Evolutionary conservation across 2,329 filamentous ascomycete species (phyloP).

Genomic region (Aspergillus neotritici): DNA sequence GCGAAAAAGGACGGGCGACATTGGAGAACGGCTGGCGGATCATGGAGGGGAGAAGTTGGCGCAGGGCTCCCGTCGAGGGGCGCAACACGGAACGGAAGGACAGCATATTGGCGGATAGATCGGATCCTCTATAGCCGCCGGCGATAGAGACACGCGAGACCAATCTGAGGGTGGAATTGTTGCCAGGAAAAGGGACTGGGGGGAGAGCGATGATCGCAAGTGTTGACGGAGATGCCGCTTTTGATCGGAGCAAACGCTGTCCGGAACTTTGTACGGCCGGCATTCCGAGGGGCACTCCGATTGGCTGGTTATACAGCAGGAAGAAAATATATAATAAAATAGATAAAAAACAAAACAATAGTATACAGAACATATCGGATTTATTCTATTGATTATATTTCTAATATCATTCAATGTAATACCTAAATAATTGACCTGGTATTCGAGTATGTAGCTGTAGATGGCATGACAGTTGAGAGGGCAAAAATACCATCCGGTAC

Average conservation of each 20-base stretch:
- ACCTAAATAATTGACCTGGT: no score
- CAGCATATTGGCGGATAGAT: conserved; percentile 22
- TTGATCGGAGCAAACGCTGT: conserved; percentile 24
- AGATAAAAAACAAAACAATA: no score
- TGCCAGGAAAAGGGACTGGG: conserved; percentile 6
- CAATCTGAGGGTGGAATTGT: conserved; percentile 2
- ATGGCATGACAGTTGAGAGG: no score
- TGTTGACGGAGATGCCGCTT: background rate
- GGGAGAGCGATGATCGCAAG: conserved; percentile 1
- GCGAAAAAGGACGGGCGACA: conserved; percentile 31
- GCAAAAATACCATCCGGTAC: no score
- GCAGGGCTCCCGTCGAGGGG: conserved; percentile 27
- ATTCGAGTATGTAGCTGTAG: no score
- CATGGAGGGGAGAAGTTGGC: conserved; percentile 30
- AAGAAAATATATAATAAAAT: no score
- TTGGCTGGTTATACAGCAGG: background rate
- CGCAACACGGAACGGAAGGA: conserved; percentile 32
- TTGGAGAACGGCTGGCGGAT: conserved; percentile 21
- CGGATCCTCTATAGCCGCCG: no score
- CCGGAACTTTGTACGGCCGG: conserved; percentile 29
- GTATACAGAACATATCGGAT: no score
- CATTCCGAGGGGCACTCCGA: conserved; percentile 3
- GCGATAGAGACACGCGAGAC: conserved; percentile 1
- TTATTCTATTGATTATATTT: no score
- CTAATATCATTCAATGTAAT: no score